Conservation (phyloP, 164 flowering plant species). For the Annona cherimola region DNA sequence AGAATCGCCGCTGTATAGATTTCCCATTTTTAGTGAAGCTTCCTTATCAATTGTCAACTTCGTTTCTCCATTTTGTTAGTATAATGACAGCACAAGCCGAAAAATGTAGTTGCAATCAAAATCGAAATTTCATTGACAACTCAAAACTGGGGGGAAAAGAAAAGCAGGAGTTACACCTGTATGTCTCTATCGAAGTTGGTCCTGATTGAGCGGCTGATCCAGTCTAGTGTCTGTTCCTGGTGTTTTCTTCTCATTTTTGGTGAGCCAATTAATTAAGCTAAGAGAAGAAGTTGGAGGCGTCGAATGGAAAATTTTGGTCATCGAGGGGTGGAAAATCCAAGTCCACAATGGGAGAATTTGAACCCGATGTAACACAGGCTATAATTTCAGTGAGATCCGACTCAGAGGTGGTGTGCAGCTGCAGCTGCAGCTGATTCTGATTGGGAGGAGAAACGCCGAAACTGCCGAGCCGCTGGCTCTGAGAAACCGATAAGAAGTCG, state of each 20-base stretch:
- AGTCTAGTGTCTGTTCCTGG: neutral
- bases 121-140: no score
- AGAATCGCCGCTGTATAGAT: no score
- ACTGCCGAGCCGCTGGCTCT: constrained; percentile 26
- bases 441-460: constrained; percentile 18
- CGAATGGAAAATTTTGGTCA: constrained; percentile 35
- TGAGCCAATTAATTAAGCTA: constrained; percentile 2
- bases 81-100: no score
- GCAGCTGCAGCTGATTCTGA: neutral
- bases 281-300: constrained; percentile 35
- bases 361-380: constrained; percentile 52
- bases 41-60: no score
- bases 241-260: constrained; percentile 22
- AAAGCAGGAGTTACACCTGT: no score
- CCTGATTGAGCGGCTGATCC: no score
- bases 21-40: no score
- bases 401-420: constrained; percentile 42
- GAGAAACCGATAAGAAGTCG: constrained; percentile 36
- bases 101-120: no score
- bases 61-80: no score
- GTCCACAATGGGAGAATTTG: constrained; percentile 60
- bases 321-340: constrained; percentile 39
- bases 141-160: no score
- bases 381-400: constrained; percentile 44
- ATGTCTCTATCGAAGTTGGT: no score